Evolutionary conservation across 106 monocot species (phyloP).

Genomic region (Triglochin maritima): DNA sequence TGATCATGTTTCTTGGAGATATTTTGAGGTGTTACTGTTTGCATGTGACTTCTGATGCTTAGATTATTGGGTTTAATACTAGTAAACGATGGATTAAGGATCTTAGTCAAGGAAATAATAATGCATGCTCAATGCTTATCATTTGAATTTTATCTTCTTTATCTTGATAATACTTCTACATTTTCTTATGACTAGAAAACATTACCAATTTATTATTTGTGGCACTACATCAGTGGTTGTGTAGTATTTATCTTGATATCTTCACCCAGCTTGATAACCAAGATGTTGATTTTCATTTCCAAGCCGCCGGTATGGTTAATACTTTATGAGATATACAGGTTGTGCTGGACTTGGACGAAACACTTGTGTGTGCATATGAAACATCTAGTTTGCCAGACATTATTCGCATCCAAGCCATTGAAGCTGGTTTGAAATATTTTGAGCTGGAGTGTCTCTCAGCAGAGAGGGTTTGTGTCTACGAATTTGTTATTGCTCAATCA

Average conservation of each 20-base stretch:
- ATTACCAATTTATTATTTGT: not conserved
- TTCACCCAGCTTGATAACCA: not conserved
- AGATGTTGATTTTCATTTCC: not conserved
- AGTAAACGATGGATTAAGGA: too few relatives aligned
- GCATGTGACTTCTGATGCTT: too few relatives aligned
- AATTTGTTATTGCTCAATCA: not conserved
- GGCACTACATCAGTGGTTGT: not conserved
- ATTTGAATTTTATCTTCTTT: too few relatives aligned
- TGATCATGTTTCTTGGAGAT: too few relatives aligned
- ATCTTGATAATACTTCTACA: not conserved
- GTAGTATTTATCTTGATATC: not conserved
- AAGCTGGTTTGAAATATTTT: conserved; percentile 80
- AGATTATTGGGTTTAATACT: too few relatives aligned
- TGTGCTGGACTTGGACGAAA: conserved; percentile 91
- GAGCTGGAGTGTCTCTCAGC: conserved; percentile 68
- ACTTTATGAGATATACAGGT: conserved; percentile 32
- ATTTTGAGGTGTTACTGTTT: too few relatives aligned
- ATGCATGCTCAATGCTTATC: too few relatives aligned
- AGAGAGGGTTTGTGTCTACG: conserved; percentile 39
- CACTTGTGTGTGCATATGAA: conserved; percentile 92
- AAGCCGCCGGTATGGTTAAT: too few relatives aligned
- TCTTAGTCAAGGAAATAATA: too few relatives aligned
- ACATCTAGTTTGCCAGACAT: conserved; percentile 58
- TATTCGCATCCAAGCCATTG: conserved; percentile 61
- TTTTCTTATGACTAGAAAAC: too few relatives aligned